Evolutionary conservation across 805 yeast species (phyloP).

Genomic region (Wickerhamomyces mucosus): DNA sequence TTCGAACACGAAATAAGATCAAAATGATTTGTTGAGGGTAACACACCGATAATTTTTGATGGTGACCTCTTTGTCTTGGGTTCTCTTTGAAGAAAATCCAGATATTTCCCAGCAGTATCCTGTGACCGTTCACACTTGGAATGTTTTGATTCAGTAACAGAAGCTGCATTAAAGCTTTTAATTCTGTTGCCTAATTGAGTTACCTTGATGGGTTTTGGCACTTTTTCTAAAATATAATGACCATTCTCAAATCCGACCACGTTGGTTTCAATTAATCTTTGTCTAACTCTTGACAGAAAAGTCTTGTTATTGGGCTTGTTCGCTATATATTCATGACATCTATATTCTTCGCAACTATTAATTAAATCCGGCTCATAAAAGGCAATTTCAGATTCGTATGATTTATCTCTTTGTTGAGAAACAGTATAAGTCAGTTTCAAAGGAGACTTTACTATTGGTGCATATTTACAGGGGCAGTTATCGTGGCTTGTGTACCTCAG

Average conservation of each 20-base stretch:
- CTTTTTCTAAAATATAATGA: not conserved
- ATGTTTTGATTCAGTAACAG: not conserved
- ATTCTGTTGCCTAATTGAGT: constrained; percentile 1
- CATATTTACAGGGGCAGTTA: constrained; percentile 10
- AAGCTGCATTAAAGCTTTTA: not conserved
- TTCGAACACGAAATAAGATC: no score
- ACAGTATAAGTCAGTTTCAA: constrained; percentile 2
- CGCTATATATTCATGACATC: not conserved
- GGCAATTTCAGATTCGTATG: not conserved
- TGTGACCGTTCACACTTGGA: no score
- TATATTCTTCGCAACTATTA: not conserved
- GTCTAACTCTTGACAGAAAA: constrained; percentile 1
- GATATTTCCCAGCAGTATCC: no score
- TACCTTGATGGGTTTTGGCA: not conserved
- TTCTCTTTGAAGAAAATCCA: no score
- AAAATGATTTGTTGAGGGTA: no score
- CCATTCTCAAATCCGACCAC: constrained; percentile 1
- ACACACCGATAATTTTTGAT: no score
- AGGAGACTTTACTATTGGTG: constrained; percentile 10
- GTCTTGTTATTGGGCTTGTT: not conserved
- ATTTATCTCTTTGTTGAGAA: constrained; percentile 1
- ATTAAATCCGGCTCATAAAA: no score
- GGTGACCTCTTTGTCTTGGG: no score
- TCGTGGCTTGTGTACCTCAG: not conserved
- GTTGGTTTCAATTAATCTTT: constrained; percentile 5